Evolutionary conservation across 2,329 filamentous ascomycete genomes (phyloP).

Genomic region (Myriangium duriaei): DNA sequence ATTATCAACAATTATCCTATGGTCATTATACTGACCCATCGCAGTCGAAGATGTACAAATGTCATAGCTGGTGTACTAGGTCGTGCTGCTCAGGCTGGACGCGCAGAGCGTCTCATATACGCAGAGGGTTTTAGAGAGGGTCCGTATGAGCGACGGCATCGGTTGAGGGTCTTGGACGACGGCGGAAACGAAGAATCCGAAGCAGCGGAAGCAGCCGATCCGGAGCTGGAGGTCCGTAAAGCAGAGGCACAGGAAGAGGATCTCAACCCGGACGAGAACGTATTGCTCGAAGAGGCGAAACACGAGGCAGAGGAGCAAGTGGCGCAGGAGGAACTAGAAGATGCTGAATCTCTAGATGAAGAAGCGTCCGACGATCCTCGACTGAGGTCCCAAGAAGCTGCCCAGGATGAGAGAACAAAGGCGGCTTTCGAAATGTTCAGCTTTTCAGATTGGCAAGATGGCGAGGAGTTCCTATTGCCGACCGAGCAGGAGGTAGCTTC

Average conservation of each 20-base stretch:
- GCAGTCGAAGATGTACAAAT: slow-evolving; percentile 65
- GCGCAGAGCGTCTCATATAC: slow-evolving; percentile 50
- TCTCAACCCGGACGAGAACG: too few relatives aligned
- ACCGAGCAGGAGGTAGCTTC: too few relatives aligned
- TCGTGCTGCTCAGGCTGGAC: slow-evolving; percentile 67
- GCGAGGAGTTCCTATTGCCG: neutral
- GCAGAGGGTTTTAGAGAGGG: slow-evolving; percentile 47
- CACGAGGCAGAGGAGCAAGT: slow-evolving; percentile 1
- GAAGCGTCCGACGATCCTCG: too few relatives aligned
- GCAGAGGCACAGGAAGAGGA: too few relatives aligned
- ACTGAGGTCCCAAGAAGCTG: too few relatives aligned
- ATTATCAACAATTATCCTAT: slow-evolving; percentile 11
- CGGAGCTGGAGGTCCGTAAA: slow-evolving; percentile 3
- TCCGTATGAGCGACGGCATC: slow-evolving; percentile 39
- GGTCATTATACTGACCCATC: neutral
- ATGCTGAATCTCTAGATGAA: too few relatives aligned
- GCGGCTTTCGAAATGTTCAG: slow-evolving; percentile 11
- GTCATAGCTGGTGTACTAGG: slow-evolving; percentile 79
- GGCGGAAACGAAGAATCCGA: slow-evolving; percentile 8
- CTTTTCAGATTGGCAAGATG: neutral
- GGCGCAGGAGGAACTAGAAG: neutral
- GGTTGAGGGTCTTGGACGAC: slow-evolving; percentile 12
- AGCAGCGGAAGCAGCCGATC: slow-evolving; percentile 1
- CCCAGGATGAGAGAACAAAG: neutral
- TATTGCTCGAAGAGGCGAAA: too few relatives aligned